Evolutionary conservation across 106 monocot species (phyloP), one percentile per base, ranked within the genome.

Genomic region (Dioscorea zingiberensis): DNA sequence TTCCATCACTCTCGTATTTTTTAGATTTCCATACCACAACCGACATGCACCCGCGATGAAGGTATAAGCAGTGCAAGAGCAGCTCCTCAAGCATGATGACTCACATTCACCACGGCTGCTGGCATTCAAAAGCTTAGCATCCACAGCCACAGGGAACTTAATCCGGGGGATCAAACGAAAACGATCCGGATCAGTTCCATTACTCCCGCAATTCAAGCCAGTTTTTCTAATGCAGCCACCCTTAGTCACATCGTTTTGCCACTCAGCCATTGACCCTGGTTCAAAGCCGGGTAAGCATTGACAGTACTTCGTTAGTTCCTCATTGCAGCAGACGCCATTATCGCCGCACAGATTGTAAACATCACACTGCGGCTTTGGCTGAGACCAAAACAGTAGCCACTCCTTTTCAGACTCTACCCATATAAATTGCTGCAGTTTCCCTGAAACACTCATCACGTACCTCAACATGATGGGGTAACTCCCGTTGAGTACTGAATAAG

Each of bases 61-160:
- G 9, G 73, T 46, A 44, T 74, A 80, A 21, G 65, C 74, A 27
- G 59, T 65, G 59, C 74, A 80, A 7, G 29, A 55, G n/a, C 80
- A 76, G 11, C 62, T 27, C 2, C 4, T 21, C 28, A 59, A 16
- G 27, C 73, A 77, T 6, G 22, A 24, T 21, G 53, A 9, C 66
- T 73, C 15, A 21, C 78, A 78, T 5, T 65, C 58, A 13, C 30
- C 59, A 19, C 15, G 15, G 11, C 21, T 25, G 0, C 0, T 18
- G 29, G 8, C 54, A 55, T 54, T 3, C 2, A 62, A 3, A 15
- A 10, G 10, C 1, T 49, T 49, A 25, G 28, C 9, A 62, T 67
- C 7, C 5, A 13, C 13, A 17, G 70, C 7, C 5, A 13, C 13
- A 17, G 70, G 60, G 21, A 70, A 22, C 27, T 7, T 57, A 28